Evolutionary conservation across 257 asterid genomes (phyloP).

Genomic region (Nicotiana attenuata): DNA sequence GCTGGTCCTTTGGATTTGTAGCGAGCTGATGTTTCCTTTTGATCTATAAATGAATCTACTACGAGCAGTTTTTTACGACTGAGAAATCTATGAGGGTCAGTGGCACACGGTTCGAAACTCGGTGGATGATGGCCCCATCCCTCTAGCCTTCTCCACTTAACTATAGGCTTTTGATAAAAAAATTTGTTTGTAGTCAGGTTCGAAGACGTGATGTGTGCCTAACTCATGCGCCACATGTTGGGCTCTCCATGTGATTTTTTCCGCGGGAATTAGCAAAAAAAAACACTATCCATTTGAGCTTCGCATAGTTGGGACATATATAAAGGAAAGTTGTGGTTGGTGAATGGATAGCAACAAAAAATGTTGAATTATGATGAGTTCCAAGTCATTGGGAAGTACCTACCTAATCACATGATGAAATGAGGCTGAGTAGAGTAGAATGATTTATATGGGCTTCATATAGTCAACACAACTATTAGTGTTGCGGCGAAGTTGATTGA

Average conservation of each 20-base stretch:
- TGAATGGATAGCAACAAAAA: background rate
- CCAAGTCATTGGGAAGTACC: background rate
- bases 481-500: background rate
- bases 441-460: background rate
- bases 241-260: no score
- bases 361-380: background rate
- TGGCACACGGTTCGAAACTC: no score
- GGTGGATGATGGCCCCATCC: no score
- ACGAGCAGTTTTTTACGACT: background rate
- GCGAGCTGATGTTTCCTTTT: background rate
- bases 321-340: background rate
- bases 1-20: background rate
- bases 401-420: background rate
- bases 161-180: no score
- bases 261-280: background rate
- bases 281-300: background rate
- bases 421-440: background rate
- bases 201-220: no score
- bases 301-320: background rate
- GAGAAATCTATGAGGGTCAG: no score
- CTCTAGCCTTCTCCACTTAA: no score
- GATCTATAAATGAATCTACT: background rate
- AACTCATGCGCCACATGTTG: no score
- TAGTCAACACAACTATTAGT: background rate
- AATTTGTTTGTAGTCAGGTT: no score